Evolutionary conservation across 768 basidiomycete genomes (phyloP).

Genomic region (Hemileccinum impolitum): DNA sequence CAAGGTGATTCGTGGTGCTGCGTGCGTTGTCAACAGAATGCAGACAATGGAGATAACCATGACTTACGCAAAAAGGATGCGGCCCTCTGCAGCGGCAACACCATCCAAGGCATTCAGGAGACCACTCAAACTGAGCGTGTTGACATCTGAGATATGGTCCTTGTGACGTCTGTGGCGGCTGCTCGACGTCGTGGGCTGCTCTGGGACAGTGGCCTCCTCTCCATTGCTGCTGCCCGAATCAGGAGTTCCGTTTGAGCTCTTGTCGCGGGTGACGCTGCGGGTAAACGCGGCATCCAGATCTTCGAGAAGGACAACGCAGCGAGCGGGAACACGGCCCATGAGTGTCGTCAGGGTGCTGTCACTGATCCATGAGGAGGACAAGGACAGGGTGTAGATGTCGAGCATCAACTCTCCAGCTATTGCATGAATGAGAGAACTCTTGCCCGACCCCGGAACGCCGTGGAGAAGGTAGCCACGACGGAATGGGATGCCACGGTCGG

Average conservation of each 20-base stretch:
- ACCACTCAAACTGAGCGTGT: constrained; percentile 78
- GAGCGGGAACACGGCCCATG: constrained; percentile 83
- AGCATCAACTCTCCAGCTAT: constrained; percentile 87
- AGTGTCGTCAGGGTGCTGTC: constrained; percentile 82
- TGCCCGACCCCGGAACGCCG: constrained; percentile 83
- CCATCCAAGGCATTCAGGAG: constrained; percentile 84
- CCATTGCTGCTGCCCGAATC: constrained; percentile 34
- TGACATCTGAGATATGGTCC: constrained; percentile 69
- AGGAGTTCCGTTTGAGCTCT: constrained; percentile 45
- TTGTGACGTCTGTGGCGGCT: constrained; percentile 45
- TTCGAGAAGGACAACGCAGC: constrained; percentile 84
- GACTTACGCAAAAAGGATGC: constrained; percentile 84
- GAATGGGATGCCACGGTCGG: constrained; percentile 91
- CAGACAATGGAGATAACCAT: neutral
- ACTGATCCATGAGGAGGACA: constrained; percentile 84
- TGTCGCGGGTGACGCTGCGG: constrained; percentile 66
- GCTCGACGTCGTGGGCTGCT: constrained; percentile 31
- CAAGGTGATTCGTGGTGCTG: constrained; percentile 89
- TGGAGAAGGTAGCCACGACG: constrained; percentile 83
- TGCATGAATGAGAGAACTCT: constrained; percentile 82
- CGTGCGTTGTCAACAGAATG: neutral
- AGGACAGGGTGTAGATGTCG: constrained; percentile 88
- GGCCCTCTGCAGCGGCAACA: constrained; percentile 82
- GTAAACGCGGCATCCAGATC: constrained; percentile 90
- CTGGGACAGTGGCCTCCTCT: constrained; percentile 30